These are phyloP conservation scores for Phytophthora pseudosyringae DNA, from an alignment of 352 stramenopile genomes.

Conservation along the genomic window DNA sequence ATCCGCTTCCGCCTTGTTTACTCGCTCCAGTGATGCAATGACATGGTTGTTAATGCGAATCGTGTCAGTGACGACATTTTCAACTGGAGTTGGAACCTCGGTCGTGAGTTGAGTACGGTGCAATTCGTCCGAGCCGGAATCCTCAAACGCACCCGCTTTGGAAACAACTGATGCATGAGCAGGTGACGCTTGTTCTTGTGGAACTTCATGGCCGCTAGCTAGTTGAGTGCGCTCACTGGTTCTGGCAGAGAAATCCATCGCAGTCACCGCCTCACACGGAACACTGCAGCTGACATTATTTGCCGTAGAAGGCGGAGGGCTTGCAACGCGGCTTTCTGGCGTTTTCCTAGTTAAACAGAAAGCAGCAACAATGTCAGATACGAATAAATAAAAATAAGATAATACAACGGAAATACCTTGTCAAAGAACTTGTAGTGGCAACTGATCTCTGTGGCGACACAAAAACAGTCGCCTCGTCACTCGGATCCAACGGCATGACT, in stretches of 20 bases:
- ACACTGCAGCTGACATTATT: slow-evolving; percentile 1
- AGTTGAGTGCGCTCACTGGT: slow-evolving; percentile 1
- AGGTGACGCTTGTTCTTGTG: not conserved
- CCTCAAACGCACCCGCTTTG: not conserved
- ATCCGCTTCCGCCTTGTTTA: slow-evolving; percentile 32
- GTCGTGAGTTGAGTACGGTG: not conserved
- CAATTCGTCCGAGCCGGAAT: not conserved
- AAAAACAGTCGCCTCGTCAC: not conserved
- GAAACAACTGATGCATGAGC: not conserved
- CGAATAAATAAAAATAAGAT: not conserved
- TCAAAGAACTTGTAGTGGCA: slow-evolving; percentile 1
- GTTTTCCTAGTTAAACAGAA: slow-evolving; percentile 17
- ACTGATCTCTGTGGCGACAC: slow-evolving; percentile 4
- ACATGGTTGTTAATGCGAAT: slow-evolving; percentile 44
- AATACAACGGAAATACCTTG: slow-evolving; percentile 24
- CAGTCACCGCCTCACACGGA: not conserved
- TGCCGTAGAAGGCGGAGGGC: slow-evolving; percentile 3
- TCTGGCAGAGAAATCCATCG: not conserved
- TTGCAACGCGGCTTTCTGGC: slow-evolving; percentile 19
- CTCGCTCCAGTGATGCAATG: slow-evolving; percentile 38
- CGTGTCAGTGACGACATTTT: slow-evolving; percentile 25
- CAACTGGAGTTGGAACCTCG: not conserved
- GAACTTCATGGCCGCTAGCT: not conserved
- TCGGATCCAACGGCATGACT: slow-evolving; percentile 6
- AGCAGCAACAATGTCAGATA: not conserved